These are phyloP conservation scores for Erythrobasidium hasegawianum DNA, from an alignment of 1,284 basidiomycete genomes.

Conservation along the genomic window DNA sequence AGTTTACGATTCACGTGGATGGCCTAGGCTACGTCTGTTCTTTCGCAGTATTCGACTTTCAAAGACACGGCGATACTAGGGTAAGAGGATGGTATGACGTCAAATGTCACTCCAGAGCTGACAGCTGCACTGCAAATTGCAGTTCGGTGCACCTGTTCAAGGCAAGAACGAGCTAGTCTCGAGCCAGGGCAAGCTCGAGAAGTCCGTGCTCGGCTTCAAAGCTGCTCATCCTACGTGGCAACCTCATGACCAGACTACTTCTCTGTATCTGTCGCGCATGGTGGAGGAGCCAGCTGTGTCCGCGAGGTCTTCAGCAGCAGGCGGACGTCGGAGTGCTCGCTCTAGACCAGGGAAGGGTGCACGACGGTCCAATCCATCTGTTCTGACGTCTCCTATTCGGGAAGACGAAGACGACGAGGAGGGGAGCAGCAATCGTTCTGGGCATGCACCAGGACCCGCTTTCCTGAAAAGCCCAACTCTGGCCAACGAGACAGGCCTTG, in stretches of 20 bases:
- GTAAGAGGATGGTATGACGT: neutral
- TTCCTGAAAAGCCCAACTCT: too few species aligned
- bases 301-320: constrained; percentile 5
- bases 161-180: constrained; percentile 57
- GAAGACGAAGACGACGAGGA: constrained; percentile 17
- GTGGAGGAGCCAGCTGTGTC: constrained; percentile 2
- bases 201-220: constrained; percentile 84
- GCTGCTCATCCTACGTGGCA: constrained; percentile 37
- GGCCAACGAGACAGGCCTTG: neutral
- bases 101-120: neutral
- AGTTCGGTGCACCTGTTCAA: constrained; percentile 14
- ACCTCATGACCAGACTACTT: constrained; percentile 35
- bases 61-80: constrained; percentile 79
- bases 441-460: too few species aligned
- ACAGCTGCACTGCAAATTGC: neutral
- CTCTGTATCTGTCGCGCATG: constrained; percentile 34
- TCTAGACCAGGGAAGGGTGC: neutral
- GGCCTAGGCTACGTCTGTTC: constrained; percentile 94
- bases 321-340: neutral
- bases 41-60: constrained; percentile 97
- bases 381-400: constrained; percentile 21
- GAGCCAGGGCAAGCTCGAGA: constrained; percentile 96
- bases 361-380: neutral
- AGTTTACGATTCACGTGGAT: constrained; percentile 94
- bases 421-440: too few species aligned